Base-by-base conservation (phyloP, 495 filamentous ascomycete genomes). In the Lasiosphaeria miniovina region DNA sequence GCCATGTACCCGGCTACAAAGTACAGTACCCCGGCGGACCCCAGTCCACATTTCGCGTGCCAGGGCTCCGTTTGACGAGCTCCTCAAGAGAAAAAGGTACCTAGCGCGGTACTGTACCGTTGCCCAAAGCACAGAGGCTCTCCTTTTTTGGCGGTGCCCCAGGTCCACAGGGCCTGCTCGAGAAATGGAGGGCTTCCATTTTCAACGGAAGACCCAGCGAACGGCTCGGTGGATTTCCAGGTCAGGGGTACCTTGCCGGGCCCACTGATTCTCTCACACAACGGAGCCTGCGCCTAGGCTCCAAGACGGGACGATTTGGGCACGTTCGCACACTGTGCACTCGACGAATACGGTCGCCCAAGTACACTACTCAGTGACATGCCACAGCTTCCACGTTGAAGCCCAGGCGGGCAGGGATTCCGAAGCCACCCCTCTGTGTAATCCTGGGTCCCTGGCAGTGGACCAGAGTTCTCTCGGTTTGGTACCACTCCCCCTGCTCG, bases 191-290 rank as follows among this genome's bases (percentile, higher is more conserved):
- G 38, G 41, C 54, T 61, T 61, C 60, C 68, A 64, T 64, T 68
- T 67, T n/a, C 43, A 46, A 46, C 11, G 1, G 61, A 61, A 55
- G 51, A 54, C 61, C 63, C 61, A 58, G 58, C 59, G 49, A 59
- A 62, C 43, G 57, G 58, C 64, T 67, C 68, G 63, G 65, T 61
- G 69, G 59, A 63, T 63, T 61, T 61, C 60, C 36, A 53, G 41
- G 60, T 36, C 66, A 61, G 60, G 68, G 62, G 55, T 55, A 7
- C 60, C 59, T 36, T 53, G 58, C 56, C 50, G 40, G 59, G 45
- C 40, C 38, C 49, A 49, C 46, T 32, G 35, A 14, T 9, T 38
- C 34, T 50, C 32, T 54, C 43, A 34, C 54, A 36, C 55, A 56
- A 52, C 52, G 52, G 49, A 61, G 49, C 49, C 33, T 6, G 35